Evolutionary conservation across 2,329 filamentous ascomycete genomes (phyloP).

Genomic region (Xylaria digitata): DNA sequence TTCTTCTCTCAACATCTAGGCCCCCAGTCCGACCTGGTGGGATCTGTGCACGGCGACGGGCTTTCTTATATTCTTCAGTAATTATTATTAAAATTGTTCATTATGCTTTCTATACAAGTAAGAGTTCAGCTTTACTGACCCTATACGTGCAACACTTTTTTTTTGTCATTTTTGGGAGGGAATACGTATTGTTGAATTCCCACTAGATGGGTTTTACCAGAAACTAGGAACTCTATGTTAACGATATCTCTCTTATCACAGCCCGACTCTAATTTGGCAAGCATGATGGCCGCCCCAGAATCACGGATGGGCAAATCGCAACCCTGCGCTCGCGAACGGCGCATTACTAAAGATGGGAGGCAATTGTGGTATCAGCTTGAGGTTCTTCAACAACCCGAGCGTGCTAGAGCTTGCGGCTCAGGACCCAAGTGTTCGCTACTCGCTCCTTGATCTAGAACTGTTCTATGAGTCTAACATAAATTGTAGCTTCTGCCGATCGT

Average conservation of each 20-base stretch:
- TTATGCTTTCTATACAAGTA: conserved; percentile 48
- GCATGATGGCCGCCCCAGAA: conserved; percentile 42
- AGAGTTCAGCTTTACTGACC: conserved; percentile 24
- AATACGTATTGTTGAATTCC: conserved; percentile 2
- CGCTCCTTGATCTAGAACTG: neutral
- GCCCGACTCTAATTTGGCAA: conserved; percentile 45
- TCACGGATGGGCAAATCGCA: conserved; percentile 38
- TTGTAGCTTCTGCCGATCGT: conserved; percentile 81
- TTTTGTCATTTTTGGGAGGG: neutral
- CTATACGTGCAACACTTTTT: neutral
- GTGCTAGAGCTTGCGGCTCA: conserved; percentile 92
- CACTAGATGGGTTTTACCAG: neutral
- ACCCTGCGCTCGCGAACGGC: conserved; percentile 47
- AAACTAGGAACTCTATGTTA: conserved; percentile 25
- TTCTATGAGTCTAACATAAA: conserved; percentile 27
- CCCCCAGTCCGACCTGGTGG: conserved; percentile 17
- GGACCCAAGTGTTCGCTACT: conserved; percentile 84
- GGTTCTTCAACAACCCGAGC: conserved; percentile 93
- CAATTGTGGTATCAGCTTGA: conserved; percentile 83
- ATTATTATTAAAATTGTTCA: neutral
- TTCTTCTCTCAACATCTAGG: neutral
- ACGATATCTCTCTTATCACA: conserved; percentile 31
- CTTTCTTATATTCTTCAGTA: neutral
- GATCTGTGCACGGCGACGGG: conserved; percentile 3
- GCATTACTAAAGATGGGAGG: conserved; percentile 79